Conservation (phyloP, 495 filamentous ascomycete genomes). For the Trypethelium eluteriae region DNA sequence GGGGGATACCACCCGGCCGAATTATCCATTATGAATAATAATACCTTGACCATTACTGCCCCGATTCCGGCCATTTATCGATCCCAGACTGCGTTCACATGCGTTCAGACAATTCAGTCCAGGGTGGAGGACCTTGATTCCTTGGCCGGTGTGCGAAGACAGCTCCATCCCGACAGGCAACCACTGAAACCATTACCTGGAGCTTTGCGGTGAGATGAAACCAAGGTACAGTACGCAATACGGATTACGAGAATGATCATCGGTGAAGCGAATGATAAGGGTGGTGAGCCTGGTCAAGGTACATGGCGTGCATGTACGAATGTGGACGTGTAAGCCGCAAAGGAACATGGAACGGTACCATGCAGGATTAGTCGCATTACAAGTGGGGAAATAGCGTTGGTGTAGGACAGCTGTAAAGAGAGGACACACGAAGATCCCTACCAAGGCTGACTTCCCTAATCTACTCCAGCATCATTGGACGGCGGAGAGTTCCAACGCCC, state of each 20-base stretch:
- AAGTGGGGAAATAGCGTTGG: slow-evolving; percentile 10
- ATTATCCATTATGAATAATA: no score
- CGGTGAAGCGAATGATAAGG: background rate
- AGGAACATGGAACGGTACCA: slow-evolving; percentile 8
- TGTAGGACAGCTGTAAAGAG: slow-evolving; percentile 1
- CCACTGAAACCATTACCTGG: background rate
- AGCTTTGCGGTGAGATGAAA: background rate
- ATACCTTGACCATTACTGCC: no score
- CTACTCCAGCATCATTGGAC: background rate
- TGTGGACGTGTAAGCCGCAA: background rate
- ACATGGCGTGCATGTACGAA: background rate
- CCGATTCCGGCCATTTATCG: no score
- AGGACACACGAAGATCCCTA: background rate
- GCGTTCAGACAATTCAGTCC: background rate
- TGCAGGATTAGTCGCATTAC: background rate
- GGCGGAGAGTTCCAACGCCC: background rate
- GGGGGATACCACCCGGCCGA: no score
- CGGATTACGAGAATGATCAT: background rate
- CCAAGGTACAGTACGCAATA: background rate
- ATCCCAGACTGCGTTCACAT: background rate
- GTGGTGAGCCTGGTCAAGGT: background rate
- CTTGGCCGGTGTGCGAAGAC: background rate
- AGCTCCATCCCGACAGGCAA: background rate
- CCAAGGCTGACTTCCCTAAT: background rate
- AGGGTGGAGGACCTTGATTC: background rate